Conservation (phyloP, 176 grass and related monocot species). For the Cymbopogon citratus region DNA sequence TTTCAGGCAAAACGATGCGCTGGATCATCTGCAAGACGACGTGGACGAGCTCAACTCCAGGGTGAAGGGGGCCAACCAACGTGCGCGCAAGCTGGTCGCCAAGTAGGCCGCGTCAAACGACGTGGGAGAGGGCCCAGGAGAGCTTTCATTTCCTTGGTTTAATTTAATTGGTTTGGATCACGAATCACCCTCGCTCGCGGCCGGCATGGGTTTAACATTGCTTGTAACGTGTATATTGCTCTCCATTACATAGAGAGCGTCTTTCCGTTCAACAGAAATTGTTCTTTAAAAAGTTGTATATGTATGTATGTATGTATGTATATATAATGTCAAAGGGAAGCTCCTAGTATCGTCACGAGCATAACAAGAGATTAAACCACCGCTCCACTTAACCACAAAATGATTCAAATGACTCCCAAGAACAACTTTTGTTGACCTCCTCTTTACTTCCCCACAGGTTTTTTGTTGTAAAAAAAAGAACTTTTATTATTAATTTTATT, state of each 20-base stretch:
- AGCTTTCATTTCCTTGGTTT: not conserved
- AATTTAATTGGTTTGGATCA: not conserved
- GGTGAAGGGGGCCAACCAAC: slow-evolving; percentile 63
- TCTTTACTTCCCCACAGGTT: too few relatives aligned
- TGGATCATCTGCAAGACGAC: slow-evolving; percentile 50
- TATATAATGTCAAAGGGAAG: too few relatives aligned
- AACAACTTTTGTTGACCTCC: too few relatives aligned
- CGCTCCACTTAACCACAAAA: too few relatives aligned
- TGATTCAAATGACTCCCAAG: too few relatives aligned
- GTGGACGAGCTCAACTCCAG: slow-evolving; percentile 62
- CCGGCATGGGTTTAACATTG: not conserved
- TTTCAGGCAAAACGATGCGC: slow-evolving; percentile 63
- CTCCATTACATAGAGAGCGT: not conserved
- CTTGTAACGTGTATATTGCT: not conserved
- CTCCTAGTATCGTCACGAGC: too few relatives aligned
- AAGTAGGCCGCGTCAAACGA: slow-evolving; percentile 31
- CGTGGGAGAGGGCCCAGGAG: not conserved
- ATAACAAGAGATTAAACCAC: too few relatives aligned
- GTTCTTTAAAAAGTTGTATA: not conserved
- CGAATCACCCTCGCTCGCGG: not conserved
- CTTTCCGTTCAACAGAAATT: not conserved
- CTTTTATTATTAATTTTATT: too few relatives aligned
- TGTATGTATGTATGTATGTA: too few relatives aligned
- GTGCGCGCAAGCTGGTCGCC: slow-evolving; percentile 34
- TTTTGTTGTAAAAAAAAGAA: too few relatives aligned